phyloP scores from a whole-genome alignment of 208 protist species.

The Leishmania martiniquensis region DNA sequence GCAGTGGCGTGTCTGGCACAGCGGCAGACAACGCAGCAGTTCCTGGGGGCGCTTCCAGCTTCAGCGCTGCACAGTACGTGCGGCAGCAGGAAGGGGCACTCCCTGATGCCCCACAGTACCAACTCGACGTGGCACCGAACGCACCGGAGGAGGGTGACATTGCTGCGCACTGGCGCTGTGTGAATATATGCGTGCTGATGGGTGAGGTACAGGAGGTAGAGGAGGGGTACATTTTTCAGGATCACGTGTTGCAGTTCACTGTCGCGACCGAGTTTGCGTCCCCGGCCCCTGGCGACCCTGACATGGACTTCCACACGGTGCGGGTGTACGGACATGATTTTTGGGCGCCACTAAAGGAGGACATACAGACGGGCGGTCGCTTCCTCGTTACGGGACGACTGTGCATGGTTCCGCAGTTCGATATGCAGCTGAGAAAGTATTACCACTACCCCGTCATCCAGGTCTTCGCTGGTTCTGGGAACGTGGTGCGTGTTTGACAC shows the following conservation, averaged over 20 bases:
- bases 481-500: conserved; percentile 20
- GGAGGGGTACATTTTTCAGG: conserved; percentile 86
- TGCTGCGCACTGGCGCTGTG: conserved; percentile 84
- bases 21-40: not conserved
- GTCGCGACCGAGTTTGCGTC: conserved; percentile 80
- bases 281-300: conserved; percentile 79
- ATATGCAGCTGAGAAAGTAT: conserved; percentile 75
- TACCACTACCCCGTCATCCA: conserved; percentile 91
- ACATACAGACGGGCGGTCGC: conserved; percentile 44
- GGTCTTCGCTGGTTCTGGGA: conserved; percentile 64
- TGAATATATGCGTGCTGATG: conserved; percentile 82
- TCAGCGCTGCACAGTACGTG: conserved; percentile 45
- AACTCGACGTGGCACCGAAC: conserved; percentile 86
- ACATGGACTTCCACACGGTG: conserved; percentile 89
- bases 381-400: conserved; percentile 76
- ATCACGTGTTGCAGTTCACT: conserved; percentile 87
- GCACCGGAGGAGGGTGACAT: conserved; percentile 87
- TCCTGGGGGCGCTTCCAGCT: not conserved
- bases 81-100: conserved; percentile 64
- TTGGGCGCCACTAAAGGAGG: conserved; percentile 46
- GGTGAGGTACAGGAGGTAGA: conserved; percentile 80
- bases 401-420: conserved; percentile 89
- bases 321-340: conserved; percentile 67
- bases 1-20: not conserved
- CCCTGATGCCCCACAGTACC: conserved; percentile 75